Evolutionary conservation across 2,329 filamentous ascomycete species (phyloP).

Genomic region (Grosmannia serpens): DNA sequence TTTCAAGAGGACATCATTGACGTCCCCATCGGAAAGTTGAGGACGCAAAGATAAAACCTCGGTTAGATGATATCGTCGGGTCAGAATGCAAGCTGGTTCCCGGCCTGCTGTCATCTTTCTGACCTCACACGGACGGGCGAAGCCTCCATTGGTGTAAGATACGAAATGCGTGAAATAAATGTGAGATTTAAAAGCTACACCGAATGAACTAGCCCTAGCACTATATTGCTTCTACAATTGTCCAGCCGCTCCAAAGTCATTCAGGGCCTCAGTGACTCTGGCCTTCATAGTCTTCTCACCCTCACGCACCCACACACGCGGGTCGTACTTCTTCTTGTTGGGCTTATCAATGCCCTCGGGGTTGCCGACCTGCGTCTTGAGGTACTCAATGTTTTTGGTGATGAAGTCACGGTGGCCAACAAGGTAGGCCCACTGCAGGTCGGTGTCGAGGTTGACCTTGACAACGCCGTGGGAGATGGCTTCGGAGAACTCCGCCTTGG

Average conservation of each 20-base stretch:
- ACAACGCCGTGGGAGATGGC: slow-evolving; percentile 90
- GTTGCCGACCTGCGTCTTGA: slow-evolving; percentile 80
- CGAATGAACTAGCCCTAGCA: background rate
- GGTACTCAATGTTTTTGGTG: slow-evolving; percentile 88
- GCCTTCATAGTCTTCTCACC: slow-evolving; percentile 93
- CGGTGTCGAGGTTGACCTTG: slow-evolving; percentile 99
- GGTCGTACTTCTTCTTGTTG: slow-evolving; percentile 94
- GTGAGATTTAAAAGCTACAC: background rate
- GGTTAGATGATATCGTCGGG: background rate
- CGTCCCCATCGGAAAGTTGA: background rate
- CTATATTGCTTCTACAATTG: slow-evolving; percentile 47
- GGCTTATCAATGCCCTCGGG: slow-evolving; percentile 89
- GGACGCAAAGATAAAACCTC: background rate
- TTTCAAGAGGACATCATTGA: background rate
- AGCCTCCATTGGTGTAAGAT: background rate
- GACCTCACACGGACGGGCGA: background rate
- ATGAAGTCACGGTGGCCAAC: slow-evolving; percentile 90
- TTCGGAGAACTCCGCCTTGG: slow-evolving; percentile 79
- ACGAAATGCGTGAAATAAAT: background rate
- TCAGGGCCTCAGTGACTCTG: slow-evolving; percentile 68
- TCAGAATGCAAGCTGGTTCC: background rate
- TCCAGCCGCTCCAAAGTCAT: slow-evolving; percentile 81
- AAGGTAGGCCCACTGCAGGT: slow-evolving; percentile 93
- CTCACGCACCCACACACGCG: slow-evolving; percentile 67
- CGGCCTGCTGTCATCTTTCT: background rate